These are phyloP conservation scores for Entophlyctis luteolus DNA, from an alignment of 192 early-diverging fungal genomes.

Conservation along the genomic window DNA sequence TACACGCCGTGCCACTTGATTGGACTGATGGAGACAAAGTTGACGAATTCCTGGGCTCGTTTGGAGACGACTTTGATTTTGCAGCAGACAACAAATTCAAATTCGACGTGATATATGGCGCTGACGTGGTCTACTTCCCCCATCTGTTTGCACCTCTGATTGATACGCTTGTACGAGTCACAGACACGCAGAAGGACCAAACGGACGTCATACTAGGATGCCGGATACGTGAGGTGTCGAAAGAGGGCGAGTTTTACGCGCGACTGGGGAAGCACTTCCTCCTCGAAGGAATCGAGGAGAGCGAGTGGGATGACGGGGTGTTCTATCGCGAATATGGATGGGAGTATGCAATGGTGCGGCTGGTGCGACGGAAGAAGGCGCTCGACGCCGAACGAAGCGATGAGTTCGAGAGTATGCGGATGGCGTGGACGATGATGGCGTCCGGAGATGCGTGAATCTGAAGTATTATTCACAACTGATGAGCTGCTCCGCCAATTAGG, in stretches of 20 bases:
- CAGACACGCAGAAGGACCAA: too few species aligned
- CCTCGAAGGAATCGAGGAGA: neutral
- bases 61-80: neutral
- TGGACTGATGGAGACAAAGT: slow-evolving; percentile 2
- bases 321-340: slow-evolving; percentile 3
- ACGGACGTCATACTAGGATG: slow-evolving; percentile 12
- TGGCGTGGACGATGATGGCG: neutral
- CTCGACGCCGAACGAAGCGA: slow-evolving; percentile 22
- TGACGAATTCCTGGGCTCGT: neutral
- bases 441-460: too few species aligned
- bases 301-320: slow-evolving; percentile 4
- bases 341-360: slow-evolving; percentile 21
- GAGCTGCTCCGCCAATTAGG: too few species aligned
- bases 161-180: neutral
- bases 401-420: slow-evolving; percentile 16
- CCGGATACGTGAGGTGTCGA: slow-evolving; percentile 9
- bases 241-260: slow-evolving; percentile 19
- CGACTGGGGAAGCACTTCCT: slow-evolving; percentile 22
- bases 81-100: neutral
- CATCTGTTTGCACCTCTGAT: slow-evolving; percentile 25
- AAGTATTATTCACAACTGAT: too few species aligned
- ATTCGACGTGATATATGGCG: slow-evolving; percentile 11
- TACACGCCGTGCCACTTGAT: slow-evolving; percentile 2
- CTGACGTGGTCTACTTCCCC: slow-evolving; percentile 28
- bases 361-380: neutral